A percentile compares a stretch with the other conserved stretches of the same genome.
Evolutionary conservation across 2,329 filamentous ascomycete genomes (phyloP).

Genomic region (Bisporella sp.): DNA sequence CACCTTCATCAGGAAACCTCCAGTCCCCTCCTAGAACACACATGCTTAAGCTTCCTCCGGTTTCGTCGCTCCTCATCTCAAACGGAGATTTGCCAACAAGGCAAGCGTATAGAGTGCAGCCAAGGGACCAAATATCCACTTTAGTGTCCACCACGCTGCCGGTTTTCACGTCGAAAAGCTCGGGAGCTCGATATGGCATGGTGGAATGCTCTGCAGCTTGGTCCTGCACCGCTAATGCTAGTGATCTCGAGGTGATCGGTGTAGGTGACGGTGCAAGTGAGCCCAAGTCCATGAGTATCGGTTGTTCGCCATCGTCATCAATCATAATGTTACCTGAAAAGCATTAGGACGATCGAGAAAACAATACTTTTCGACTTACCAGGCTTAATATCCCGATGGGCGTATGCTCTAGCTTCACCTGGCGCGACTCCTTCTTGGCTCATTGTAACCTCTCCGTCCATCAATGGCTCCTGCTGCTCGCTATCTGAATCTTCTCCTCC

Average conservation of each 20-base stretch:
- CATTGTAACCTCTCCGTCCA: constrained; percentile 68
- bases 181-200: constrained; percentile 96
- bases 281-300: constrained; percentile 96
- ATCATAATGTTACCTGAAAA: constrained; percentile 89
- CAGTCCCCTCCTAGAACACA: constrained; percentile 93
- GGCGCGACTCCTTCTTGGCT: constrained; percentile 61
- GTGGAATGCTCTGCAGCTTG: constrained; percentile 93
- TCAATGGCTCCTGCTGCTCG: constrained; percentile 73
- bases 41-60: constrained; percentile 84
- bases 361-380: constrained; percentile 43
- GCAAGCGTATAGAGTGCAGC: constrained; percentile 96
- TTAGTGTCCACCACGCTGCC: constrained; percentile 89
- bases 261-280: constrained; percentile 83
- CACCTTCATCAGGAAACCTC: constrained; percentile 87
- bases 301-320: constrained; percentile 76
- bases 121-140: constrained; percentile 95
- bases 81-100: constrained; percentile 96
- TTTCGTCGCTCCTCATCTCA: constrained; percentile 92
- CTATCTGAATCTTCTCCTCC: constrained; percentile 52
- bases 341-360: constrained; percentile 5
- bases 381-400: constrained; percentile 95
- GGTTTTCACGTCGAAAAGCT: constrained; percentile 96
- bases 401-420: constrained; percentile 71
- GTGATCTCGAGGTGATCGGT: constrained; percentile 80
- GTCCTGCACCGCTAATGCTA: constrained; percentile 90